Percentiles rank a stretch among this genome's conserved stretches.
phyloP scores from a whole-genome alignment of 1,139 yeast genomes.

The Taphrina confusa region DNA sequence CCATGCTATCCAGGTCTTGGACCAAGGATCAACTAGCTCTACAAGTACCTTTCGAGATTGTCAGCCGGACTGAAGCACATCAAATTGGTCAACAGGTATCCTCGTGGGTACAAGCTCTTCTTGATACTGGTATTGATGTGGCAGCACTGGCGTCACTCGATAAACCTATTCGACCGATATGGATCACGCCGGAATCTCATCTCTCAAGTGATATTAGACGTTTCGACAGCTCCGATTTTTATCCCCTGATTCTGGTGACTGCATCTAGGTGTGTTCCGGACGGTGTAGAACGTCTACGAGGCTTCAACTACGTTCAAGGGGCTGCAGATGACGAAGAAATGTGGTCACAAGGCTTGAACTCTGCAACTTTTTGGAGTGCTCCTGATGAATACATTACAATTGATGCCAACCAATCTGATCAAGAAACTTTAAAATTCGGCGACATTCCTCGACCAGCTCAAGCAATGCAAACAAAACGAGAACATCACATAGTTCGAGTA shows the following conservation, averaged over 20 bases:
- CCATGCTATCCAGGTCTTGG: constrained; percentile 31
- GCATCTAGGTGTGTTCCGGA: constrained; percentile 64
- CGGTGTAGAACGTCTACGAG: constrained; percentile 53
- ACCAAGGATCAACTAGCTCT: constrained; percentile 47
- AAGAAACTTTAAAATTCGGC: constrained; percentile 43
- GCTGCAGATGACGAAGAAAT: constrained; percentile 92
- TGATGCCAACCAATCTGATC: constrained; percentile 49
- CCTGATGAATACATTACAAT: constrained; percentile 46
- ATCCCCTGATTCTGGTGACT: constrained; percentile 59
- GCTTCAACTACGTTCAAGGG: constrained; percentile 74
- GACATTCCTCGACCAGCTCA: constrained; percentile 31
- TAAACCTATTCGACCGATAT: constrained; percentile 64
- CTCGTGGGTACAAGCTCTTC: constrained; percentile 53
- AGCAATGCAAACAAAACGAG: not conserved
- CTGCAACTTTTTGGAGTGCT: constrained; percentile 61
- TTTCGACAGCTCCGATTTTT: constrained; percentile 42
- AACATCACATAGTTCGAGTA: not conserved
- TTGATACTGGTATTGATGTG: constrained; percentile 49
- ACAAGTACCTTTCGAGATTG: constrained; percentile 56
- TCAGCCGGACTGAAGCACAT: constrained; percentile 61
- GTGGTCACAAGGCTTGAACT: constrained; percentile 63
- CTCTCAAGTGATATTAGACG: constrained; percentile 43
- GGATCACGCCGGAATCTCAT: constrained; percentile 65
- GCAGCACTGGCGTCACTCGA: constrained; percentile 46
- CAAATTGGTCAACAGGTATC: constrained; percentile 58